A percentile compares a stretch with the other conserved stretches of the same genome.
Conservation (phyloP, 2,329 filamentous ascomycete genomes). For the Neophaeococcomyces aloes region DNA sequence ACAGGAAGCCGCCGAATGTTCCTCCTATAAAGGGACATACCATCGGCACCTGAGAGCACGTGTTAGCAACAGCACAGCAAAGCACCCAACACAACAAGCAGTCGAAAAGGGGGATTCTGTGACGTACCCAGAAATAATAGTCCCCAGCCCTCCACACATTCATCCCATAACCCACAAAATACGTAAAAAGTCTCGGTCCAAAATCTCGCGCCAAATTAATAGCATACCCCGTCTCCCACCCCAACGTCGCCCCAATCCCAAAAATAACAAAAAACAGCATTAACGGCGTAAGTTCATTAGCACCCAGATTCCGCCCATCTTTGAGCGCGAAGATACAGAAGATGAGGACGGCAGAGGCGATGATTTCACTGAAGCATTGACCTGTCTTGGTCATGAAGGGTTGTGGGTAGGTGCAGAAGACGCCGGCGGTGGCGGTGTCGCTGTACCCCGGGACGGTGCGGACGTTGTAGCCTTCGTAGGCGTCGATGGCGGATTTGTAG, state of each 20-base stretch:
- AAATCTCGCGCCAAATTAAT: conserved; percentile 59
- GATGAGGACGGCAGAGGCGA: conserved; percentile 51
- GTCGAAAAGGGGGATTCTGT: conserved; percentile 13
- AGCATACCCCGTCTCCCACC: conserved; percentile 59
- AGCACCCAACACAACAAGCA: too few relatives aligned
- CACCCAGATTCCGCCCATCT: conserved; percentile 41
- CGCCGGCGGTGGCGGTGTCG: conserved; percentile 49
- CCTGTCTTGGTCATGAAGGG: conserved; percentile 49
- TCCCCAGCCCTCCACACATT: conserved; percentile 37
- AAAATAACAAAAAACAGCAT: conserved; percentile 57
- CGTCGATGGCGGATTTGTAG: conserved; percentile 49
- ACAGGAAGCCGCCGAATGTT: conserved; percentile 49
- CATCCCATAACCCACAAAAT: conserved; percentile 41
- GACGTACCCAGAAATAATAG: conserved; percentile 54
- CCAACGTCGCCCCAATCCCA: conserved; percentile 56
- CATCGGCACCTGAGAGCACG: conserved; percentile 47
- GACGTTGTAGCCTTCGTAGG: conserved; percentile 45
- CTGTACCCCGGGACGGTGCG: conserved; percentile 46
- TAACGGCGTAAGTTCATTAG: conserved; percentile 44
- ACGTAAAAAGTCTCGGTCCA: conserved; percentile 51
- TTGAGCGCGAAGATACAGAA: conserved; percentile 57
- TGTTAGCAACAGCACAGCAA: conserved; percentile 6
- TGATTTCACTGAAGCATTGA: conserved; percentile 56
- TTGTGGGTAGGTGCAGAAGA: conserved; percentile 59
- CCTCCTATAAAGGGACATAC: conserved; percentile 53